Percentiles rank a stretch among this genome's conserved stretches.
Conservation (phyloP, 73 alveolate species). For the Tetrahymena malaccensis region DNA sequence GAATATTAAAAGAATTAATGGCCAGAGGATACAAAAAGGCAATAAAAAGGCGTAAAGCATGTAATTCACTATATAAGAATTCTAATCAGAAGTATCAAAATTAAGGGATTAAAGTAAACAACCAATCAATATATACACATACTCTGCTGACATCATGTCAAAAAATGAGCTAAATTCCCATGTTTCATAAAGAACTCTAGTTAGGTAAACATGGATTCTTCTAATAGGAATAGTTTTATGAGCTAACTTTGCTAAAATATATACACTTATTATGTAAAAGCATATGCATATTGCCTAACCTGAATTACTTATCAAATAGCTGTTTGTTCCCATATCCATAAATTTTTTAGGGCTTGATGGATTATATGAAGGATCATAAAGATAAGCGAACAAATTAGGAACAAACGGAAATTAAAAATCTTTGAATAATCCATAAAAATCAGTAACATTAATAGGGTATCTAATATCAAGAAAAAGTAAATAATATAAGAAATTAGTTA, state of each 20-base stretch:
- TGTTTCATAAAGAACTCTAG: background rate
- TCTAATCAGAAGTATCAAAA: background rate
- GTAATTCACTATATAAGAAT: background rate
- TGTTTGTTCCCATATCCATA: background rate
- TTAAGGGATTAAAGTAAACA: background rate
- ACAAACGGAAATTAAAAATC: background rate
- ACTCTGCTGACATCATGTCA: background rate
- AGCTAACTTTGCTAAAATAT: background rate
- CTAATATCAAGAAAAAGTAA: background rate
- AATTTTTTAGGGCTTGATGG: background rate
- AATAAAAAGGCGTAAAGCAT: background rate
- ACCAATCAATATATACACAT: background rate
- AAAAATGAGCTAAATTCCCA: background rate
- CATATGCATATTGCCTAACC: background rate
- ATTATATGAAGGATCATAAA: background rate
- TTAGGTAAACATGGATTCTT: background rate
- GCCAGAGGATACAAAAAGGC: background rate
- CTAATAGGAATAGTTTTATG: background rate
- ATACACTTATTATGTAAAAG: background rate
- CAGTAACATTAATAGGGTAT: background rate
- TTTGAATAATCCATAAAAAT: background rate
- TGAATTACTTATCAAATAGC: background rate
- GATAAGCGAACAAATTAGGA: background rate
- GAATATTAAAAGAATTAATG: background rate
- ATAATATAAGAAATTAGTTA: background rate